Base-by-base conservation (phyloP, 805 yeast genomes). In the Saturnispora halmiae region DNA sequence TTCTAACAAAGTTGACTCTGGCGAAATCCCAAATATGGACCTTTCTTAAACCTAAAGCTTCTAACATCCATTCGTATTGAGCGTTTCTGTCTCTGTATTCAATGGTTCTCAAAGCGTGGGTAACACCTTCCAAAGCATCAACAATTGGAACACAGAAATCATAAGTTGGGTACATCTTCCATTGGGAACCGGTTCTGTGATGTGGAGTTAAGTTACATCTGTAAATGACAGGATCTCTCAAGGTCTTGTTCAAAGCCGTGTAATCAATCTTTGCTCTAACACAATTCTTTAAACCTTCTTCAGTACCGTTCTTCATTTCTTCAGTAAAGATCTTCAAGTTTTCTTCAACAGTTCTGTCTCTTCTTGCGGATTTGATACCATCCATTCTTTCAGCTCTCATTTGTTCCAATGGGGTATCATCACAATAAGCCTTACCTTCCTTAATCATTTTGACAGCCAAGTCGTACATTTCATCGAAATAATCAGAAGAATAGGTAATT, bases 331-430 rank as follows among this genome's bases (percentile, higher is more conserved):
- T 73, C 50, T 68, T 68, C 64, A 92, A 70, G 69, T 84, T 88
- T 69, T 92, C 98, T 64, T 90, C 96, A 38, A 90, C 82, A 16
- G 90, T 56, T 64, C 96, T 79, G 54, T 87, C 92, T 70, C 98
- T 82, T 70, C 96, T 82, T 36, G 74, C 79, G 38, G 95, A 83
- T 42, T 94, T 81, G 52, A 86, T 79, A 63, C 99, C 99, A 49
- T 86, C 96, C 84, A 85, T 86, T 75, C 99, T 84, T 72, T 92
- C 95, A 59, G 88, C 95, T 69, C 99, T 83, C 99, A 92, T 92
- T 62, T 75, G 72, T 58, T 90, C 97, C 54, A 77, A 76, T 40
- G 88, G 84, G 34, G 99, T 92, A 58, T 92, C 97, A 60, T 92
- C 99, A 70, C 95, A 84, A 69, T 92, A 92, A 33, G 98, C 98